phyloP scores from a whole-genome alignment of 768 basidiomycete genomes.

The Collybia sordida region DNA sequence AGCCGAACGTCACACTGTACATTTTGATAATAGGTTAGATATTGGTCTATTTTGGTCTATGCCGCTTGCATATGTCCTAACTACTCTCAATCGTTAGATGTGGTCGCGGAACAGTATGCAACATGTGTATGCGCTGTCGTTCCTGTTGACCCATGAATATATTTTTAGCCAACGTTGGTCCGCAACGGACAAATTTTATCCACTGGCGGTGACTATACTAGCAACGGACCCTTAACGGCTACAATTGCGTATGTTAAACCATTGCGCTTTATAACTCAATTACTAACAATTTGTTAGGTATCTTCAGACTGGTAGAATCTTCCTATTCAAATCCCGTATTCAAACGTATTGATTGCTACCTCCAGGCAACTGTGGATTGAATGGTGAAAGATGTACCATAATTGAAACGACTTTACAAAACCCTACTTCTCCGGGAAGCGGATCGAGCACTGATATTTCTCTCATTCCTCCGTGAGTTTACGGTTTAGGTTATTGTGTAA shows the following conservation, averaged over 20 bases:
- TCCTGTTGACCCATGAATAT: neutral
- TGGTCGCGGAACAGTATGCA: slow-evolving; percentile 9
- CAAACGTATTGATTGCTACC: slow-evolving; percentile 1
- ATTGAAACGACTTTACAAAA: slow-evolving; percentile 33
- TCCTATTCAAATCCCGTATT: neutral
- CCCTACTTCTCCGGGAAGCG: slow-evolving; percentile 27
- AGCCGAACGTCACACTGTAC: too few species aligned
- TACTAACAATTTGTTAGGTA: neutral
- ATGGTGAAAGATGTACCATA: slow-evolving; percentile 34
- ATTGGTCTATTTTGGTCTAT: too few species aligned
- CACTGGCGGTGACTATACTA: slow-evolving; percentile 24
- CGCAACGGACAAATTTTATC: slow-evolving; percentile 23
- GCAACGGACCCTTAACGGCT: slow-evolving; percentile 22
- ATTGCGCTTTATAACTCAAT: neutral
- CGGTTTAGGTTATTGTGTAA: neutral
- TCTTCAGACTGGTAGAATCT: slow-evolving; percentile 2
- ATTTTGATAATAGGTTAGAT: too few species aligned
- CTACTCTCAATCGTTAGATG: slow-evolving; percentile 1
- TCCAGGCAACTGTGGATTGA: slow-evolving; percentile 28
- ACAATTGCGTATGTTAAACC: slow-evolving; percentile 29
- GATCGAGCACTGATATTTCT: slow-evolving; percentile 33
- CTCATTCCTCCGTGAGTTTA: slow-evolving; percentile 29
- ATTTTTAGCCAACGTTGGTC: slow-evolving; percentile 21
- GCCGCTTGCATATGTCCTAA: too few species aligned
- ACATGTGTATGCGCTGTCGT: neutral